Conservation (phyloP, 1,284 basidiomycete species). For the Moniliophthora roreri region DNA sequence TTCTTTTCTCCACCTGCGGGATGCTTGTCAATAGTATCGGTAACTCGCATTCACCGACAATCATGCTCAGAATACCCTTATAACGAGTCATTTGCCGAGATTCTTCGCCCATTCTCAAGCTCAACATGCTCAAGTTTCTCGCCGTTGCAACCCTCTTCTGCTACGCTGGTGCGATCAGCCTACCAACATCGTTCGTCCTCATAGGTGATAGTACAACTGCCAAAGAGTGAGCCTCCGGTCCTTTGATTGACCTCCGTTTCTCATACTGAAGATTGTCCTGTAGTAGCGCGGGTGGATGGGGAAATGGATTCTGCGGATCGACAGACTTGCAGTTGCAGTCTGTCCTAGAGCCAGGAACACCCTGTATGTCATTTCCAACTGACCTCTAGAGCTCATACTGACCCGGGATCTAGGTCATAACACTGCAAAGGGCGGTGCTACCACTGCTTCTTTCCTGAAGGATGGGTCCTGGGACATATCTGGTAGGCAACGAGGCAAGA, state of each 20-base stretch:
- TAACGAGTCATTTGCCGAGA: no score
- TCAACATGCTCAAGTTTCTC: no score
- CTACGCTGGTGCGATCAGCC: not conserved
- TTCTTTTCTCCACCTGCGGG: no score
- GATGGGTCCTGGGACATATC: not conserved
- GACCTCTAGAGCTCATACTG: not conserved
- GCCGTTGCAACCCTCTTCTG: no score
- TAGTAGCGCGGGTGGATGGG: not conserved
- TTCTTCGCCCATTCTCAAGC: no score
- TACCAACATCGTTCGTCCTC: not conserved
- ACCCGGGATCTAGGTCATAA: not conserved
- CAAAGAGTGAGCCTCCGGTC: not conserved
- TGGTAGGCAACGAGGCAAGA: not conserved
- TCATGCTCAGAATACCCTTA: no score
- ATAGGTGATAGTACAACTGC: not conserved
- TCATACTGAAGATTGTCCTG: not conserved
- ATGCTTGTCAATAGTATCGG: no score
- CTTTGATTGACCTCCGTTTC: not conserved
- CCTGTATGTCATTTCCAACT: not conserved
- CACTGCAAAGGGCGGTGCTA: not conserved
- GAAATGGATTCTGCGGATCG: not conserved
- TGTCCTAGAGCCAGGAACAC: not conserved
- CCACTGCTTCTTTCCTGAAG: not conserved
- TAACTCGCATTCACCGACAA: no score
- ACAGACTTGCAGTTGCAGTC: not conserved